Conservation (phyloP, 129 eudicot species). For the Lonicera japonica region DNA sequence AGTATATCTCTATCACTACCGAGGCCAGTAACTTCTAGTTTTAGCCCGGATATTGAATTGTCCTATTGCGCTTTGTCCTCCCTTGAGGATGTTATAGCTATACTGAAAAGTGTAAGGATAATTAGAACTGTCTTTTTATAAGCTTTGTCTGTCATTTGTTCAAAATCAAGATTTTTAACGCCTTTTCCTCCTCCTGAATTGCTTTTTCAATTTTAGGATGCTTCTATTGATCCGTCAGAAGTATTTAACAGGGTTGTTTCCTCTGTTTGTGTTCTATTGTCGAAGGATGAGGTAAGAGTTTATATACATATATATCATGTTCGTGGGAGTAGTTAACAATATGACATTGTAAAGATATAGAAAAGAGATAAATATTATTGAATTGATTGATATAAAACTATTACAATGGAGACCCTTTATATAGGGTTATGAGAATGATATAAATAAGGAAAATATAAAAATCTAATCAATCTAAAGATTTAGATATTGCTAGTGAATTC, state of each 20-base stretch:
- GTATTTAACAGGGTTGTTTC: slow-evolving; percentile 87
- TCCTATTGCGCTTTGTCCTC: slow-evolving; percentile 81
- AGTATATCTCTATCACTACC: slow-evolving; percentile 81
- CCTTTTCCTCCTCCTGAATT: neutral
- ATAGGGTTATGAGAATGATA: too few species aligned
- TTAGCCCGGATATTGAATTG: slow-evolving; percentile 48
- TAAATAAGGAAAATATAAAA: too few species aligned
- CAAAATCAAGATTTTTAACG: neutral
- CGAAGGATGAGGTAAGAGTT: slow-evolving; percentile 73
- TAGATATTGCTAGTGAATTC: too few species aligned
- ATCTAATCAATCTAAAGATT: too few species aligned
- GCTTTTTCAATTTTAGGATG: slow-evolving; percentile 54
- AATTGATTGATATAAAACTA: too few species aligned
- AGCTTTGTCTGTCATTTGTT: neutral
- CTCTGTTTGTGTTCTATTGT: slow-evolving; percentile 70
- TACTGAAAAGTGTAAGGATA: slow-evolving; percentile 71
- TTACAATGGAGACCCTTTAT: too few species aligned
- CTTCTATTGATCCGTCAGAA: slow-evolving; percentile 96
- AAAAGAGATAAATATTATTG: too few species aligned
- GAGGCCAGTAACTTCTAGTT: slow-evolving; percentile 50
- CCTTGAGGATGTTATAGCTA: slow-evolving; percentile 92
- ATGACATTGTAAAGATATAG: too few species aligned
- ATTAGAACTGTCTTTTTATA: neutral
- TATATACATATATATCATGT: neutral
- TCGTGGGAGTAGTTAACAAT: neutral